These are phyloP conservation scores for Metrosideros polymorpha DNA, from an alignment of 441 rosid species.

Conservation along the genomic window DNA sequence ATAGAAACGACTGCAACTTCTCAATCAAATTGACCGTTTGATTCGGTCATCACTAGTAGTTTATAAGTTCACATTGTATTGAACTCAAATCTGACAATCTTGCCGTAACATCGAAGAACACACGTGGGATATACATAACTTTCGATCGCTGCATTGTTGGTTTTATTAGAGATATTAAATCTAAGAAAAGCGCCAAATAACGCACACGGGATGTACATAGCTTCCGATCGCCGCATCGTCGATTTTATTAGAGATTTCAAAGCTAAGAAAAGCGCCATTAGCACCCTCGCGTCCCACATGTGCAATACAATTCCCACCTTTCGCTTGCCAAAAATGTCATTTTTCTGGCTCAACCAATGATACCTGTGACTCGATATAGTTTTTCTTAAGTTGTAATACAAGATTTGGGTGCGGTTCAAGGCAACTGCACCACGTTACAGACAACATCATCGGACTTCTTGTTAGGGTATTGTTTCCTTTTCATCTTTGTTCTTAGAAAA, in stretches of 20 bases:
- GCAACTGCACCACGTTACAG: conserved; percentile 1
- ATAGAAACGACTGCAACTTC: rapidly evolving
- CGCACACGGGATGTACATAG: neutral
- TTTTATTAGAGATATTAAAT: neutral
- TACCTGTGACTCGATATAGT: conserved; percentile 15
- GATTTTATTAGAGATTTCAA: neutral
- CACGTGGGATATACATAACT: neutral
- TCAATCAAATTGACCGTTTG: neutral
- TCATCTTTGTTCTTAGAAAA: neutral
- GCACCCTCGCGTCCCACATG: neutral
- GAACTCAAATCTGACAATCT: neutral
- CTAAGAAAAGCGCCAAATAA: neutral
- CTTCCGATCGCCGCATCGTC: neutral
- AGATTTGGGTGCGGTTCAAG: conserved; percentile 32
- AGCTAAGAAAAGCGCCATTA: neutral
- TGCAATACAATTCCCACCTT: neutral
- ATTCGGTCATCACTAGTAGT: neutral
- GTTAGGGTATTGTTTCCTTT: neutral
- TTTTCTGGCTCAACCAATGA: neutral
- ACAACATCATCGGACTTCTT: neutral
- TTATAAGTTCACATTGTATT: neutral
- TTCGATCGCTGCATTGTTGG: neutral
- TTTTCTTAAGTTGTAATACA: conserved; percentile 1
- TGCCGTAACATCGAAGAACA: neutral
- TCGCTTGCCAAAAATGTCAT: neutral